Evolutionary conservation across 2,329 filamentous ascomycete genomes (phyloP).

Genomic region (Lecanicillium sp.): DNA sequence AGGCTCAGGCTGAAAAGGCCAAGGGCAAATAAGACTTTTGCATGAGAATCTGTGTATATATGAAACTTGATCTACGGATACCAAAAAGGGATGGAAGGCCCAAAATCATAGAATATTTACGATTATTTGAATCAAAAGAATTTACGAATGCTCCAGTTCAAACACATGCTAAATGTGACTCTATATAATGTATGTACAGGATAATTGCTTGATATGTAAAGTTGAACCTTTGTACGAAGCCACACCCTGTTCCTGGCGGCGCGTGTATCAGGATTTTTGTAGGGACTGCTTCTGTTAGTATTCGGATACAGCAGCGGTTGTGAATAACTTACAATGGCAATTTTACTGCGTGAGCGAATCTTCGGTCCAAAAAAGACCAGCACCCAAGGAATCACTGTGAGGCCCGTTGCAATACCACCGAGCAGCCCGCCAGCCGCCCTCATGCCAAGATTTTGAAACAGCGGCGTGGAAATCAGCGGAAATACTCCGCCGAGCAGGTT

Average conservation of each 20-base stretch:
- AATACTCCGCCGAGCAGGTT: slow-evolving; percentile 80
- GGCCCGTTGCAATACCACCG: slow-evolving; percentile 60
- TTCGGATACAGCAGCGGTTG: slow-evolving; percentile 6
- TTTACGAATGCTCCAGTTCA: not conserved
- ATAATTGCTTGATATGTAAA: no score
- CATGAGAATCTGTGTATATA: not conserved
- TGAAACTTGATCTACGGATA: not conserved
- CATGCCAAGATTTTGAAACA: slow-evolving; percentile 70
- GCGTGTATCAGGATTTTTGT: not conserved
- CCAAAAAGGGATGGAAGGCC: not conserved
- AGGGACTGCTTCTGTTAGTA: slow-evolving; percentile 3
- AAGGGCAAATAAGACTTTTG: slow-evolving; percentile 2
- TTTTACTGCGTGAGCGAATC: slow-evolving; percentile 70
- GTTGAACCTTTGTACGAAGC: no score
- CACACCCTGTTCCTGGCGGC: no score
- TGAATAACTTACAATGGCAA: slow-evolving; percentile 55
- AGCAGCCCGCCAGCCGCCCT: slow-evolving; percentile 67
- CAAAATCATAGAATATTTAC: not conserved
- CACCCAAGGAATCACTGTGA: slow-evolving; percentile 85
- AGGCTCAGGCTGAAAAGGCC: slow-evolving; percentile 58
- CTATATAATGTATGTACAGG: no score
- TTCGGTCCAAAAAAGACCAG: slow-evolving; percentile 70
- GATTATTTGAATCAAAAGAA: not conserved
- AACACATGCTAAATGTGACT: no score
- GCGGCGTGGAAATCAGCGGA: slow-evolving; percentile 64